Percentiles rank a stretch among this genome's conserved stretches.
These are phyloP conservation scores for Tremella fuciformis DNA, from an alignment of 768 basidiomycete species.

Conservation along the genomic window DNA sequence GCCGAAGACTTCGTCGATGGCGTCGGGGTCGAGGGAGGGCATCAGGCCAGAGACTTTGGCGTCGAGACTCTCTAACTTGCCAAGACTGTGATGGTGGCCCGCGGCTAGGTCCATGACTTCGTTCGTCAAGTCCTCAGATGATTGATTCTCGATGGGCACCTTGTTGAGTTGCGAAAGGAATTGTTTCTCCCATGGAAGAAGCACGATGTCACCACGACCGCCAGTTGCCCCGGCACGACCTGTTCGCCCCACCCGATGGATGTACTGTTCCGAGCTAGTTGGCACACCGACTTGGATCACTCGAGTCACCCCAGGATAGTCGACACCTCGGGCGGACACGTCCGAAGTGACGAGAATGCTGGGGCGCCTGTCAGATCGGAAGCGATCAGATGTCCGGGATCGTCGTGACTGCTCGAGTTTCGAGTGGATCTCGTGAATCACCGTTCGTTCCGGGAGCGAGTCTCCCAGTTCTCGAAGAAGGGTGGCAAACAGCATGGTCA, in stretches of 20 bases:
- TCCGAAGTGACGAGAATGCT: constrained; percentile 78
- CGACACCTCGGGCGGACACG: constrained; percentile 81
- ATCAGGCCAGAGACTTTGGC: constrained; percentile 50
- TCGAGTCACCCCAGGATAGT: constrained; percentile 82
- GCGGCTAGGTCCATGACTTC: constrained; percentile 58
- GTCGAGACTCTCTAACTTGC: constrained; percentile 53
- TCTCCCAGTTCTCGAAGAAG: constrained; percentile 60
- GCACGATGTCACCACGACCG: constrained; percentile 74
- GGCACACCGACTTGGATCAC: constrained; percentile 90
- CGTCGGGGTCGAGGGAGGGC: constrained; percentile 55
- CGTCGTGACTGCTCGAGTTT: constrained; percentile 65
- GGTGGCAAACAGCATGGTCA: constrained; percentile 71
- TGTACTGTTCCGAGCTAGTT: constrained; percentile 64
- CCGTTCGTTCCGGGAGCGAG: constrained; percentile 60
- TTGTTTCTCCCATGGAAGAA: constrained; percentile 73
- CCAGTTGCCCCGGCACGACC: constrained; percentile 63
- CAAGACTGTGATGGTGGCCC: constrained; percentile 27
- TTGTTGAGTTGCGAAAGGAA: constrained; percentile 63
- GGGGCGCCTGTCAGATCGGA: constrained; percentile 60
- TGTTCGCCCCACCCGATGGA: constrained; percentile 82
- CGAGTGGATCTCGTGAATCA: constrained; percentile 78
- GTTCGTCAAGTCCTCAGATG: constrained; percentile 56
- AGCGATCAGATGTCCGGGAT: constrained; percentile 60
- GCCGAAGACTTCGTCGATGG: constrained; percentile 63
- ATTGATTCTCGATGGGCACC: constrained; percentile 67